These are phyloP conservation scores for Saksenaea oblongispora DNA, from an alignment of 371 early-diverging fungal genomes.

Conservation along the genomic window DNA sequence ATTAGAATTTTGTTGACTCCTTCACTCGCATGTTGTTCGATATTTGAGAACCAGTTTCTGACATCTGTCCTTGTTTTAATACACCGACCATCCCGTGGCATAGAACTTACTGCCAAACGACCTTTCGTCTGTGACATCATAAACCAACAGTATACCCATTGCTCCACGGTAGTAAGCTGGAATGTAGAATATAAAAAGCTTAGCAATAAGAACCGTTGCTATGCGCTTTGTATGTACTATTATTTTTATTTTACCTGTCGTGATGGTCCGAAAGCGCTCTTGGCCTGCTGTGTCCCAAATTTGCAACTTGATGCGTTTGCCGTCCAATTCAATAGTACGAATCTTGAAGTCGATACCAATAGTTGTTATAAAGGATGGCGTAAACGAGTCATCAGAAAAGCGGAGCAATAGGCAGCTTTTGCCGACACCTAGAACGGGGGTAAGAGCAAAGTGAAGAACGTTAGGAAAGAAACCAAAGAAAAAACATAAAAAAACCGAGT, in stretches of 20 bases:
- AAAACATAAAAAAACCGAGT: not conserved
- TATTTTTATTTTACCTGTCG: conserved; percentile 65
- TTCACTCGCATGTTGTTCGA: conserved; percentile 96
- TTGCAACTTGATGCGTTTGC: conserved; percentile 99
- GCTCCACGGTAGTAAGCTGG: conserved; percentile 98
- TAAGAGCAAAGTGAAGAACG: conserved; percentile 5
- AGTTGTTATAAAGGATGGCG: conserved; percentile 97
- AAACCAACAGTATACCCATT: conserved; percentile 99
- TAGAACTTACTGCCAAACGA: conserved; percentile 87
- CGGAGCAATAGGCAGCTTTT: conserved; percentile 97
- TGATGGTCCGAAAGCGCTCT: conserved; percentile 99
- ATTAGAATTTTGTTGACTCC: conserved; percentile 98
- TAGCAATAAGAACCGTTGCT: not conserved
- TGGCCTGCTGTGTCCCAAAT: conserved; percentile 99
- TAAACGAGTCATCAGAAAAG: conserved; percentile 98
- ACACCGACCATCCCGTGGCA: not conserved
- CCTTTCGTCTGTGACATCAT: conserved; percentile 98
- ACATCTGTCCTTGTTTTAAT: conserved; percentile 67
- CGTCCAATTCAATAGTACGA: conserved; percentile 97
- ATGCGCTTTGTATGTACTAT: not conserved
- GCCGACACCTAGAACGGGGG: conserved; percentile 78
- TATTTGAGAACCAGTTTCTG: conserved; percentile 98
- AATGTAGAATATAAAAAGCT: not conserved
- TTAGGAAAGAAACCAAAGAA: not conserved
- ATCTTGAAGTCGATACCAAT: conserved; percentile 99